These are phyloP conservation scores for Leccinellum albellum DNA, from an alignment of 768 basidiomycete species.

Conservation along the genomic window DNA sequence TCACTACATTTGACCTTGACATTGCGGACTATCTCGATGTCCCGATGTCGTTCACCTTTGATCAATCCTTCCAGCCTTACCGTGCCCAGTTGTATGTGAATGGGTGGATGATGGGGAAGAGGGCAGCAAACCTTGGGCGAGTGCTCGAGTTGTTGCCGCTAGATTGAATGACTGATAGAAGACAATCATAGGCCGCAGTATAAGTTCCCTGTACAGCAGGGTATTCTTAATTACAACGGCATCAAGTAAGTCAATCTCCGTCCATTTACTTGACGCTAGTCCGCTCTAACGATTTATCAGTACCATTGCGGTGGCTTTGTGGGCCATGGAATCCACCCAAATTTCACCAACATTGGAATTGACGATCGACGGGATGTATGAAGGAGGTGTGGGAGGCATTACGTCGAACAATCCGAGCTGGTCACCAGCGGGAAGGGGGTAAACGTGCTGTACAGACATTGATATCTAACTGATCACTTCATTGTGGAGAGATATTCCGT, in stretches of 20 bases:
- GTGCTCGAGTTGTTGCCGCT: conserved; percentile 12
- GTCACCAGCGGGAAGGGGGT: conserved; percentile 33
- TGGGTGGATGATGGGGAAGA: conserved; percentile 88
- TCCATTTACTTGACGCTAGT: neutral
- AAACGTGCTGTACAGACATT: neutral
- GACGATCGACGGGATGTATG: conserved; percentile 51
- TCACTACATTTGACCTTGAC: conserved; percentile 64
- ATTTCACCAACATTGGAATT: conserved; percentile 53
- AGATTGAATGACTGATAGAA: conserved; percentile 2
- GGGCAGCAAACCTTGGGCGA: conserved; percentile 67
- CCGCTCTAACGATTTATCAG: conserved; percentile 26
- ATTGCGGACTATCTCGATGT: conserved; percentile 61
- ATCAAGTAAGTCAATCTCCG: conserved; percentile 45
- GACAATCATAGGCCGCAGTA: conserved; percentile 55
- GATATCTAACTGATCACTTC: neutral
- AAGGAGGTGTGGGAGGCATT: conserved; percentile 63
- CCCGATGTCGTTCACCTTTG: conserved; percentile 69
- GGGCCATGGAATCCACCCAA: conserved; percentile 54
- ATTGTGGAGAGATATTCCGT: neutral
- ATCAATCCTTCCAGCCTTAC: conserved; percentile 61
- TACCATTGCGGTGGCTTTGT: conserved; percentile 62
- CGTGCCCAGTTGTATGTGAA: conserved; percentile 75
- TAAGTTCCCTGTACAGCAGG: conserved; percentile 81
- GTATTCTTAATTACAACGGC: conserved; percentile 71
- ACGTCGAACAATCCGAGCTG: conserved; percentile 56